These are phyloP conservation scores for Alternaria viburni DNA, from an alignment of 2,329 filamentous ascomycete genomes.

Conservation along the genomic window DNA sequence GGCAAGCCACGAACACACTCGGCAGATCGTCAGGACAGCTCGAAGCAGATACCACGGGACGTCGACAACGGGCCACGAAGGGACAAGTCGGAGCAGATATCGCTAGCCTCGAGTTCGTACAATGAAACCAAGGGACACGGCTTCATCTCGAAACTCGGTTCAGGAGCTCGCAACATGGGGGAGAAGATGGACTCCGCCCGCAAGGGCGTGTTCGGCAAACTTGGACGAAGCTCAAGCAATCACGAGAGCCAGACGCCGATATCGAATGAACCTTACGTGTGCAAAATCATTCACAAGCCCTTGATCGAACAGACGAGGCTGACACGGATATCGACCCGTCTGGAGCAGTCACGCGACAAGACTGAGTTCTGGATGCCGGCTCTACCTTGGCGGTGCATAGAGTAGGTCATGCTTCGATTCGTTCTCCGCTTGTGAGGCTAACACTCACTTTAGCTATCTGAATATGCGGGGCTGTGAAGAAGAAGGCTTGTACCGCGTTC, in stretches of 20 bases:
- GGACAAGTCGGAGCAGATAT: constrained; percentile 42
- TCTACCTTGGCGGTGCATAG: constrained; percentile 92
- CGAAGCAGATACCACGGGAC: constrained; percentile 39
- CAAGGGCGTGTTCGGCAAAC: constrained; percentile 83
- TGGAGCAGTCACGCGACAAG: constrained; percentile 89
- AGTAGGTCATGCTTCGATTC: constrained; percentile 59
- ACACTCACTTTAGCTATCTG: constrained; percentile 66
- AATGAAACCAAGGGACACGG: constrained; percentile 66
- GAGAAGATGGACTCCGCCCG: constrained; percentile 74
- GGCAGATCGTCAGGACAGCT: constrained; percentile 65
- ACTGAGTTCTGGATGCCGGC: constrained; percentile 99
- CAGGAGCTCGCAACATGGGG: constrained; percentile 74
- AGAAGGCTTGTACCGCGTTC: constrained; percentile 90
- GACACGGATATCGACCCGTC: constrained; percentile 86
- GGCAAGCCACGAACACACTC: constrained; percentile 70
- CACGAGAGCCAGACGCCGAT: constrained; percentile 68
- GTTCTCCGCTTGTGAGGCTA: background rate
- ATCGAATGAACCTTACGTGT: constrained; percentile 80
- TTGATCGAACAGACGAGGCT: constrained; percentile 87
- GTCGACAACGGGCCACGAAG: constrained; percentile 34
- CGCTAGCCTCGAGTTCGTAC: constrained; percentile 56
- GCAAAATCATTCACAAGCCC: constrained; percentile 84
- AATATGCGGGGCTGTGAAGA: constrained; percentile 95
- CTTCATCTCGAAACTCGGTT: constrained; percentile 76
- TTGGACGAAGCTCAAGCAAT: constrained; percentile 72